A percentile compares a stretch with the other conserved stretches of the same genome.
phyloP scores from a whole-genome alignment of 208 protist species.

The Leishmania lainsoni region DNA sequence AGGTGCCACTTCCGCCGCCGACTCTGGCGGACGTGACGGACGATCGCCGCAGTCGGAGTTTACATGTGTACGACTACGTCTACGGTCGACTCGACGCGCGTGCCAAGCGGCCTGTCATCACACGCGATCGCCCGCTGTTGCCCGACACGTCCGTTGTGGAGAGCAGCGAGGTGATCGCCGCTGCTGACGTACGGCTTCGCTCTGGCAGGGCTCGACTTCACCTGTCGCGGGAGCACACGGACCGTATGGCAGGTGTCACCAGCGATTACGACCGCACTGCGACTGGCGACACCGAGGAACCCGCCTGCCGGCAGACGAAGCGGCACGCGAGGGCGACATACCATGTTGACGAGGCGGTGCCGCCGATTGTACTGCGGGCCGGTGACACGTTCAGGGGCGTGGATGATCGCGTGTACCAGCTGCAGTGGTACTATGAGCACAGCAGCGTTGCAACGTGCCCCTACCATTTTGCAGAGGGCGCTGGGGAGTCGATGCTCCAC shows the following conservation, averaged over 20 bases:
- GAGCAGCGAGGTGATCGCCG: slow-evolving; percentile 16
- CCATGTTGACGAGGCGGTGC: slow-evolving; percentile 3
- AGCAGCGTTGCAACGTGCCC: slow-evolving; percentile 59
- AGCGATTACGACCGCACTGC: slow-evolving; percentile 12
- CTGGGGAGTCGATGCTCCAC: slow-evolving; percentile 51
- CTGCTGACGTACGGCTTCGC: slow-evolving; percentile 13
- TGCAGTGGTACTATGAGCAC: slow-evolving; percentile 58
- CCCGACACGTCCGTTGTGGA: slow-evolving; percentile 23
- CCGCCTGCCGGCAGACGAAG: neutral
- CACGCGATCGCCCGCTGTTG: slow-evolving; percentile 18
- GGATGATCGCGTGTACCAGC: slow-evolving; percentile 32
- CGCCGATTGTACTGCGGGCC: slow-evolving; percentile 30
- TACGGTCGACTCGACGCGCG: slow-evolving; percentile 36
- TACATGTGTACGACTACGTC: slow-evolving; percentile 39
- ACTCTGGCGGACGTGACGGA: slow-evolving; percentile 15
- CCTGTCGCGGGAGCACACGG: slow-evolving; percentile 14
- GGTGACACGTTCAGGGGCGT: slow-evolving; percentile 32
- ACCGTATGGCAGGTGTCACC: neutral
- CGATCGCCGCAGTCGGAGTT: slow-evolving; percentile 9
- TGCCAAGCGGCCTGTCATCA: slow-evolving; percentile 3
- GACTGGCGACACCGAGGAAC: slow-evolving; percentile 2
- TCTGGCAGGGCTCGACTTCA: slow-evolving; percentile 18
- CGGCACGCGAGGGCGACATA: slow-evolving; percentile 15
- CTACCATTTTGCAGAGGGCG: slow-evolving; percentile 59
- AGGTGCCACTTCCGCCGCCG: slow-evolving; percentile 4